A percentile compares a stretch with the other conserved stretches of the same genome.
Conservation (phyloP, 345 rosid species). For the Mercurialis annua region DNA sequence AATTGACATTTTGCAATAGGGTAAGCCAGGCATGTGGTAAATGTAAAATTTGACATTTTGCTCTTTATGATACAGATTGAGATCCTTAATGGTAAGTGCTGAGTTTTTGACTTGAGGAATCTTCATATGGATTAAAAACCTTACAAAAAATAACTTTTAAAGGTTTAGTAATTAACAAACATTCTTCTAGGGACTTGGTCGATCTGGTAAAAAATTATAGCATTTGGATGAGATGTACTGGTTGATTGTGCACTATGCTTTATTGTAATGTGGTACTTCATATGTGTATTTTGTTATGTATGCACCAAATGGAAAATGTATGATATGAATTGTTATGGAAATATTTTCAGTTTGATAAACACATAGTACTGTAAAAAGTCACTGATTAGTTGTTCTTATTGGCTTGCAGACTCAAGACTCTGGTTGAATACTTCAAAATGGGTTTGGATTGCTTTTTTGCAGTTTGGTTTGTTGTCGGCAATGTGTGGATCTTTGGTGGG, state of each 20-base stretch:
- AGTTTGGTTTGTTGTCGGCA: conserved; percentile 98
- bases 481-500: conserved; percentile 97
- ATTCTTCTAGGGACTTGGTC: background rate
- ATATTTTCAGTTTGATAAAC: background rate
- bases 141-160: background rate
- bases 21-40: background rate
- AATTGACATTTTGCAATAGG: too few species aligned
- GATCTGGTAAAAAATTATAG: background rate
- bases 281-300: too few species aligned
- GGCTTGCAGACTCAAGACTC: conserved; percentile 59
- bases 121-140: background rate
- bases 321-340: background rate
- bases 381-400: background rate
- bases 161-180: background rate
- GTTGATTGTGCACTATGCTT: background rate
- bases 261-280: background rate
- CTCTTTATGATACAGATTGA: background rate
- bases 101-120: conserved; percentile 1
- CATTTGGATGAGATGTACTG: background rate
- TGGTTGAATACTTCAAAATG: conserved; percentile 93
- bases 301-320: background rate
- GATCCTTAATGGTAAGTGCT: background rate
- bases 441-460: conserved; percentile 98
- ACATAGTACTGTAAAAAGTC: background rate
- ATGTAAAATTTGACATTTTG: background rate